Conservation (phyloP, 108 stramenopile species). For the Fragilaria crotonensis region DNA sequence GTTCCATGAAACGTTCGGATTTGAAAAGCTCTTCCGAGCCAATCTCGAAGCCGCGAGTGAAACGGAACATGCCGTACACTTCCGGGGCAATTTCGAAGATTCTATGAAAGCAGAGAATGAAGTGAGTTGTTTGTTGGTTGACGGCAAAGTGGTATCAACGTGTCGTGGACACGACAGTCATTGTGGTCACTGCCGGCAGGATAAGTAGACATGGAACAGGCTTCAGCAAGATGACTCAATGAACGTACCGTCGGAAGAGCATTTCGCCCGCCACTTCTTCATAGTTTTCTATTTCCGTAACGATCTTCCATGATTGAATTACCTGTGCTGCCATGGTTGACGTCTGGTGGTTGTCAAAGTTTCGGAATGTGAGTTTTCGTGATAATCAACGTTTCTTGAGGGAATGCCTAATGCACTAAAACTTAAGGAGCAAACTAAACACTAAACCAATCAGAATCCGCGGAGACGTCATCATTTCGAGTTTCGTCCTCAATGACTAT, state of each 20-base stretch:
- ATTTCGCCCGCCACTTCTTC: slow-evolving; percentile 27
- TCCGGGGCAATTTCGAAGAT: slow-evolving; percentile 29
- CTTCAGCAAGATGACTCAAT: slow-evolving; percentile 7
- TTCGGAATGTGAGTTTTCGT: no score
- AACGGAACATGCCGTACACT: slow-evolving; percentile 11
- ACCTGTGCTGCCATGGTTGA: not conserved
- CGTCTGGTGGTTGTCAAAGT: no score
- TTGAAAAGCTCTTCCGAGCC: slow-evolving; percentile 16
- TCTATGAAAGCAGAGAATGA: no score
- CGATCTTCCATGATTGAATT: slow-evolving; percentile 14
- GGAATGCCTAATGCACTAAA: no score
- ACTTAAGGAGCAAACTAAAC: no score
- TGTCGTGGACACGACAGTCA: not conserved
- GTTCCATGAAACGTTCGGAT: slow-evolving; percentile 13
- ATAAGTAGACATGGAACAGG: not conserved
- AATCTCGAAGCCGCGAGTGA: slow-evolving; percentile 9
- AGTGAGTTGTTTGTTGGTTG: no score
- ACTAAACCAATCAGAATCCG: no score
- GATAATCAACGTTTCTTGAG: no score
- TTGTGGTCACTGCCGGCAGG: not conserved
- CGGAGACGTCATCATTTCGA: no score
- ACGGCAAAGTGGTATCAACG: not conserved
- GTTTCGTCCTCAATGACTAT: no score
- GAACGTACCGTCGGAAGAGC: slow-evolving; percentile 16
- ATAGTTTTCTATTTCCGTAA: slow-evolving; percentile 21